phyloP scores from a whole-genome alignment of 208 protist species.

The Wallacemonas collosoma region DNA sequence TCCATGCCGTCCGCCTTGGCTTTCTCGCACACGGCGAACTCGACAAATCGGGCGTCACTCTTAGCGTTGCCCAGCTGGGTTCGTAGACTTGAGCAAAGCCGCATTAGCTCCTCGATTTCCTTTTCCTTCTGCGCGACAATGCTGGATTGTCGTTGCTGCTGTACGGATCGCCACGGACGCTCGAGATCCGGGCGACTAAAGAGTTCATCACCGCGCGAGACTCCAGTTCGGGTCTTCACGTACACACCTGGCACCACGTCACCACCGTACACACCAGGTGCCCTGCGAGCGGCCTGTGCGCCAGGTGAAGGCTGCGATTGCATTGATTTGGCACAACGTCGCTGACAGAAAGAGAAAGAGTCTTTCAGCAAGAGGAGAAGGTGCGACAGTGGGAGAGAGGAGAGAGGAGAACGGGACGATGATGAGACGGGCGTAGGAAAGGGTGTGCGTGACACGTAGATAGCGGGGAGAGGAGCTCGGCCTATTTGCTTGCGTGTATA shows the following conservation, averaged over 20 bases:
- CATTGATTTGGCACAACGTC: neutral
- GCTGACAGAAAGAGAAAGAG: neutral
- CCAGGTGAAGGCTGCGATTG: neutral
- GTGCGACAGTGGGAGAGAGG: neutral
- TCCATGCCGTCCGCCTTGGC: constrained; percentile 44
- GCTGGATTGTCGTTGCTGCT: constrained; percentile 47
- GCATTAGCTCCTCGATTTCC: constrained; percentile 88
- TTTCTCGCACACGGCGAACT: constrained; percentile 66
- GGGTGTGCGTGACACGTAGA: no score
- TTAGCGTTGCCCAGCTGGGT: constrained; percentile 81
- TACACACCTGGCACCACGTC: constrained; percentile 71
- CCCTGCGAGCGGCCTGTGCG: constrained; percentile 19
- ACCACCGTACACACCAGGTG: constrained; percentile 71
- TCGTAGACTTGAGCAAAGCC: constrained; percentile 71
- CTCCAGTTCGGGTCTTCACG: constrained; percentile 72
- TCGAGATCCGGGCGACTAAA: constrained; percentile 87
- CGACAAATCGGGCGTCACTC: constrained; percentile 65
- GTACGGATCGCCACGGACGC: constrained; percentile 77
- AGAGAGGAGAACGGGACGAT: constrained; percentile 23
- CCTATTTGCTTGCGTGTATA: no score
- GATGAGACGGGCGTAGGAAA: neutral
- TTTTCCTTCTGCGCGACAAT: constrained; percentile 80
- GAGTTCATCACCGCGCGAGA: constrained; percentile 79
- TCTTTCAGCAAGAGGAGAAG: neutral
- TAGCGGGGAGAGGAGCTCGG: no score